Base-by-base conservation (phyloP, 305 asterid species). In the Fraxinus albicans region DNA sequence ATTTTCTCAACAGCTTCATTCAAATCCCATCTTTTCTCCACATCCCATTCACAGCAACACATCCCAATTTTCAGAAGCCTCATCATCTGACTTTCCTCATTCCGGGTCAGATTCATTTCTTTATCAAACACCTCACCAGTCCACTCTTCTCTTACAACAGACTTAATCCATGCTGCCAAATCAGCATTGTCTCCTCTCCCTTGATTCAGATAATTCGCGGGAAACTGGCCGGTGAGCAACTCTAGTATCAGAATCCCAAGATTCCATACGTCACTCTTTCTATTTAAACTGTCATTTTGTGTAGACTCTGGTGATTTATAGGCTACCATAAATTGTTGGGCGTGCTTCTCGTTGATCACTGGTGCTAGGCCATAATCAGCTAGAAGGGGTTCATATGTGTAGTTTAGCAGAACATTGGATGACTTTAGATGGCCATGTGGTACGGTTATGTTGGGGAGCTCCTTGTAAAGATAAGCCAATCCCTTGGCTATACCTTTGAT, bases 131-230 rank as follows among this genome's bases (percentile, higher is more conserved):
- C 88, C 77, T 88, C 88, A 2, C 86, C 87, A 1, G 89, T 86
- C 89, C 88, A 84, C 44, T 88, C 91, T 77, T 88, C 91, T 79
- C 89, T 88, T 4, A 88, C 89, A 33, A 86, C 88, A 5, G 91
- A 86, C 33, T 85, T 82, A n/a, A 85, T 87, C 91, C 91, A 88
- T 35, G 83, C 25, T 21, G 86, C 91, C 83, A 88, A 82, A 82
- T 88, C 87, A 8, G 81, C 85, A 73, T 84, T 83, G 6, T 74
- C 84, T 6, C 79, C 88, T 76, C 83, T 86, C 1, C 89, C 89
- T 81, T 86, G 76, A 53, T 83, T 81, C 21, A 86, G 77, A 77
- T 88, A 88, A 72, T 88, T 86, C 0, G 82, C 84, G 0, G 89
- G 91, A 53, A 86, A 86, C 40, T 67, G 75, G 33, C 91, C 89